Base-by-base conservation (phyloP, 2,329 filamentous ascomycete genomes). In the Colletotrichum acutatum region DNA sequence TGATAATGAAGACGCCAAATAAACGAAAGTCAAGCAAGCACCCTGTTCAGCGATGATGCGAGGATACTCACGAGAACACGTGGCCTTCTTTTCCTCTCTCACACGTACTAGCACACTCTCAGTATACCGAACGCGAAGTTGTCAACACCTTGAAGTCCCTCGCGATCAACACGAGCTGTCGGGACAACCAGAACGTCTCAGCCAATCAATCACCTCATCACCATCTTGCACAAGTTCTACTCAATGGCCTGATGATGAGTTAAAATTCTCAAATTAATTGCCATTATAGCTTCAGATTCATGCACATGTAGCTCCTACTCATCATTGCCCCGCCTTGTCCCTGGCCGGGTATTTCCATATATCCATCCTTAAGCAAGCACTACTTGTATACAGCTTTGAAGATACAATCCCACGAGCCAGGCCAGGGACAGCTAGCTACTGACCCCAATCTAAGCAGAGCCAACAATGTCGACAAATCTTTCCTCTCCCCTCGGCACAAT, bases 401-500 rank as follows among this genome's bases (percentile, higher is more conserved):
- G 1, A 46, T 7, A 42, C 19, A 12, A 71, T 46, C 52, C 12
- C 61, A 59, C 52, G 32, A 28, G 7, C 19, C 22, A 46, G 11
- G 24, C 19, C 26, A 12, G 11, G 26, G 24, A 26, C 6, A 7
- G 28, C 30, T n/a, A 26, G 7, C 46, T 19, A n/a, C n/a, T 26
- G 3, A 19, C 9, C 4, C 16, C 49, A 57, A 22, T 59, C 63
- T 71, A 72, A 32, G 28, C 58, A 59, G 57, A 52, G 42, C 82
- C 77, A 64, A 83, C 73, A 77, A 83, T 83, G 54, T 81, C 78
- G 49, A 89, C 82, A 82, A 95, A 95, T 77, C 88, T 88, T 86
- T 95, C 94, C 75, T 88, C 82, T 0, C 93, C 93, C 76, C 92
- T 90, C 83, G 84, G 90, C 11, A 94, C 91, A 75, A 96, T 82